Base-by-base conservation (phyloP, 208 protist genomes). In the Acanthamoeba castellanii region DNA sequence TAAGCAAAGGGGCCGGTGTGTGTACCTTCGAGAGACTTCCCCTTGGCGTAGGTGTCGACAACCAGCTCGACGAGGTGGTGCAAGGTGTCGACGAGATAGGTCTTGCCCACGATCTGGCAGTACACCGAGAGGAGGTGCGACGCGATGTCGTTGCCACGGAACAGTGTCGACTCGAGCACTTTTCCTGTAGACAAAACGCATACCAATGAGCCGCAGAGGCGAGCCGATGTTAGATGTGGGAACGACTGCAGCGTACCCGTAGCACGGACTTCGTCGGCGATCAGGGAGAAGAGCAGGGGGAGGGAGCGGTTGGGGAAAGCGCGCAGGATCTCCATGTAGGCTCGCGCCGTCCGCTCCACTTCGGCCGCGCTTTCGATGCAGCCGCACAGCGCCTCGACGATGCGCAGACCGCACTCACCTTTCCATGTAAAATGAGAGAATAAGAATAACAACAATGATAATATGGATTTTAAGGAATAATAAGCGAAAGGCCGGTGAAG, bases 31-130 rank as follows among this genome's bases (percentile, higher is more conserved):
- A 88, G 42, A 34, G 81, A 88, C 25, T 59, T 52, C 42, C 81
- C 81, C 45, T 88, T 52, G 50, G 81, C 42, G 27, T 88, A 88
- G 52, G n/a, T 64, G 27, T 52, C 81, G 13, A 88, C 42, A 8
- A 88, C 81, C 1, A 64, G 42, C 81, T 88, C 81, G 50, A 88
- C 42, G 50, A 88, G 81, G 50, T 30, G 45, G 42, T 88, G 81
- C 42, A 88, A 25, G 16, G 52, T 88, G 14, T 88, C 52, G 34
- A 64, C 25, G n/a, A 88, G 81, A 42, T 88, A 88, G 27, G 42
- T 8, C 81, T 61, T 88, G 42, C 81, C 81, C 50, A 88, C 81
- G 42, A 88, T 52, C 52, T 88, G 81, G 45, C 81, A 88, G 81
- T 88, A 88, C n/a, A 61, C 81, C n/a, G 50, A 64, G 27, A 88